Percentiles rank a stretch among this genome's conserved stretches.
Conservation (phyloP, 2,329 filamentous ascomycete species). For the Mycosphaerella sp. region DNA sequence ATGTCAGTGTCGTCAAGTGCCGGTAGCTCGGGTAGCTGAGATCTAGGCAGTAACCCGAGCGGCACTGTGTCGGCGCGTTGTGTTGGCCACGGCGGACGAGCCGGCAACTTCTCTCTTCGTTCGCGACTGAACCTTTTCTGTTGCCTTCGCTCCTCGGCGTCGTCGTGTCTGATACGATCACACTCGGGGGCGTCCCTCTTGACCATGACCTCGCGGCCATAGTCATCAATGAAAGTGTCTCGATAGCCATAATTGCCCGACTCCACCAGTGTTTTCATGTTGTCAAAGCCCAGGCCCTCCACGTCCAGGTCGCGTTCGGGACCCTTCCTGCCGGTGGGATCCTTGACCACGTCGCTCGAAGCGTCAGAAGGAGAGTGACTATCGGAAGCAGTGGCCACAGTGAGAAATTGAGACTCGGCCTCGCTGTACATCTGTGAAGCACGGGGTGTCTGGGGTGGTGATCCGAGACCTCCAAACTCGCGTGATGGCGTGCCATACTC, state of each 20-base stretch:
- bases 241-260: slow-evolving; percentile 27
- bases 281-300: slow-evolving; percentile 68
- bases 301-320: slow-evolving; percentile 62
- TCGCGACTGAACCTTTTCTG: slow-evolving; percentile 32
- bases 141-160: slow-evolving; percentile 32
- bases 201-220: slow-evolving; percentile 62
- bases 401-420: background rate
- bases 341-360: slow-evolving; percentile 11
- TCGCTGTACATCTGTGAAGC: slow-evolving; percentile 24
- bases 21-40: slow-evolving; percentile 65
- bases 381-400: slow-evolving; percentile 8
- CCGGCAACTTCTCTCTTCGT: slow-evolving; percentile 28
- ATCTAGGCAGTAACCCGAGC: slow-evolving; percentile 60
- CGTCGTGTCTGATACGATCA: slow-evolving; percentile 42
- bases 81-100: slow-evolving; percentile 30
- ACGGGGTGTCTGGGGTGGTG: slow-evolving; percentile 33
- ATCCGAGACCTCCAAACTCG: slow-evolving; percentile 10
- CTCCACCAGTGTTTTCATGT: slow-evolving; percentile 50
- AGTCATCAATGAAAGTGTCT: slow-evolving; percentile 52
- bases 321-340: slow-evolving; percentile 13
- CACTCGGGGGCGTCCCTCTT: slow-evolving; percentile 58
- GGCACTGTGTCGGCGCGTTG: slow-evolving; percentile 57
- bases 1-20: slow-evolving; percentile 73
- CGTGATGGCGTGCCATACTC: slow-evolving; percentile 8
- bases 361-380: slow-evolving; percentile 16